These are phyloP conservation scores for Suillus weaverae DNA, from an alignment of 768 basidiomycete genomes.

Conservation along the genomic window DNA sequence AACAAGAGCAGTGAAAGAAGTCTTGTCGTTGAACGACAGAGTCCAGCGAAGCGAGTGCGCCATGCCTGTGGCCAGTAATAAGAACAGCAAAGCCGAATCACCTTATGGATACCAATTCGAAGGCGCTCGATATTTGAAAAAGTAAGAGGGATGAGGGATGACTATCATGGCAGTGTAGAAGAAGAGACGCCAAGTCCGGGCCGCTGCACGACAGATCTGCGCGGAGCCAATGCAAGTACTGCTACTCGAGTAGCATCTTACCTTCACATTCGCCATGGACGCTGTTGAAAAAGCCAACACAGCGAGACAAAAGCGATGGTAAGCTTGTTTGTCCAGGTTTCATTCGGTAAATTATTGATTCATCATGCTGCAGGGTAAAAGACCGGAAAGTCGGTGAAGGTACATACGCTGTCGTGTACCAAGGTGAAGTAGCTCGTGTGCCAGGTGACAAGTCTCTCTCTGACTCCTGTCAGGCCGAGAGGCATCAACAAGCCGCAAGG, in stretches of 20 bases:
- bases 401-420: constrained; percentile 94
- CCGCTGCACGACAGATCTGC: not conserved
- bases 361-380: constrained; percentile 56
- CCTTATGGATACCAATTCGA: not conserved
- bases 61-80: not conserved
- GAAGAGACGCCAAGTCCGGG: not conserved
- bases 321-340: constrained; percentile 12
- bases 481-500: constrained; percentile 70
- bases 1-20: not conserved
- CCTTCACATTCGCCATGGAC: constrained; percentile 54
- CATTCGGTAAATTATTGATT: constrained; percentile 10
- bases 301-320: constrained; percentile 73
- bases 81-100: not conserved
- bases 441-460: constrained; percentile 13
- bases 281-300: constrained; percentile 78
- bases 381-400: constrained; percentile 87
- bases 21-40: not conserved
- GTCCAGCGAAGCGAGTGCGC: not conserved
- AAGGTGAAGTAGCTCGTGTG: constrained; percentile 52
- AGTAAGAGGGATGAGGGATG: not conserved
- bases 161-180: not conserved
- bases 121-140: not conserved
- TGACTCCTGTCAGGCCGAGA: constrained; percentile 57
- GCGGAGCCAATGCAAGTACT: not conserved
- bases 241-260: not conserved